phyloP scores from a whole-genome alignment of 768 basidiomycete species.

The Candolleomyces efflorescens region DNA sequence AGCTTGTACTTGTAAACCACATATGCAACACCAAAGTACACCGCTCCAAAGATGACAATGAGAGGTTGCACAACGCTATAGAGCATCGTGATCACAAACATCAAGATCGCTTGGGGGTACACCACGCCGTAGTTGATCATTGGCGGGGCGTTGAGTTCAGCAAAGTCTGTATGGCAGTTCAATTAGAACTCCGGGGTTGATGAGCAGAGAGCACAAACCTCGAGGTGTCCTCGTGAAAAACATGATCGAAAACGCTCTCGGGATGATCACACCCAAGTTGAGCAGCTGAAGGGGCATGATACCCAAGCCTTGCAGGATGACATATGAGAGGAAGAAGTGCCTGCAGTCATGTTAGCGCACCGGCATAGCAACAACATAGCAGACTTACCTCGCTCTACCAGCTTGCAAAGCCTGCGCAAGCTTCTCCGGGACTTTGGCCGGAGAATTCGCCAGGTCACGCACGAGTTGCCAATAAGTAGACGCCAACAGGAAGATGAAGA shows the following conservation, averaged over 20 bases:
- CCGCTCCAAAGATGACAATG: constrained; percentile 90
- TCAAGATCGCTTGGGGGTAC: constrained; percentile 93
- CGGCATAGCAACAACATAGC: constrained; percentile 7
- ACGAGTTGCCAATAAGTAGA: constrained; percentile 91
- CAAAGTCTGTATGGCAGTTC: constrained; percentile 62
- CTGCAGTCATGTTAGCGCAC: constrained; percentile 27
- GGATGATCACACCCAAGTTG: constrained; percentile 85
- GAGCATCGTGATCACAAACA: constrained; percentile 91
- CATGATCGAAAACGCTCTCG: constrained; percentile 66
- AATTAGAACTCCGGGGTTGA: not conserved
- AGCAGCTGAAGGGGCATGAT: constrained; percentile 95
- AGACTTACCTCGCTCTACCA: constrained; percentile 60
- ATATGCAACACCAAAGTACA: constrained; percentile 96
- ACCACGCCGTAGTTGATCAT: constrained; percentile 98
- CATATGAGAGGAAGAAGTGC: constrained; percentile 83
- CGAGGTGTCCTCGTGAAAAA: constrained; percentile 88
- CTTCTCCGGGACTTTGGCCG: constrained; percentile 92
- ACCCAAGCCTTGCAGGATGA: constrained; percentile 86
- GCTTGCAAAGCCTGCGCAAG: constrained; percentile 79
- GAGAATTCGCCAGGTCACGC: constrained; percentile 88
- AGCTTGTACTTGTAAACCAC: constrained; percentile 98
- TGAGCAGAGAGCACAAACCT: constrained; percentile 39
- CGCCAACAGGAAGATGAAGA: constrained; percentile 91
- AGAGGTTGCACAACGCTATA: constrained; percentile 96
- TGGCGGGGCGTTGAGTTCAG: constrained; percentile 94